Evolutionary conservation across 441 rosid genomes (phyloP).

Genomic region (Populus hybrid): DNA sequence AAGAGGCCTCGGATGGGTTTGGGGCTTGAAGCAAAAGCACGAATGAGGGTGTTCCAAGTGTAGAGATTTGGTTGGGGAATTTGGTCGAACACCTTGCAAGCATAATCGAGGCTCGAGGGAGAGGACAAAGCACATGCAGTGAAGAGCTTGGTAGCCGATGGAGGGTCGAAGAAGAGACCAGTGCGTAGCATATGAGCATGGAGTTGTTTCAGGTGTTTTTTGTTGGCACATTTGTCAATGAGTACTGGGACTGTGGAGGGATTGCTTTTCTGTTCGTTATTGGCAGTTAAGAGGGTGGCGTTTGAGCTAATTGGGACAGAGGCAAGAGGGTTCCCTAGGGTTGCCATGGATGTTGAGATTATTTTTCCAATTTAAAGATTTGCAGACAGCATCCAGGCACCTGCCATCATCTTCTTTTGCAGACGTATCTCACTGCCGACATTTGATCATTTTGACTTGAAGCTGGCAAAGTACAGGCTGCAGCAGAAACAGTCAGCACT

Average conservation of each 20-base stretch:
- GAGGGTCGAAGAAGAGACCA: constrained; percentile 39
- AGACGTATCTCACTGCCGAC: not conserved
- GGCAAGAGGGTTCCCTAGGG: constrained; percentile 25
- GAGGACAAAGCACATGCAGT: constrained; percentile 30
- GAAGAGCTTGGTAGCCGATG: constrained; percentile 57
- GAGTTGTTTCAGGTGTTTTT: constrained; percentile 47
- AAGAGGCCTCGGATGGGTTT: constrained; percentile 43
- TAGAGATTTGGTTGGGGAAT: constrained; percentile 66
- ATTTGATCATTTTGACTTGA: too few species aligned
- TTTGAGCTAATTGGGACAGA: constrained; percentile 42
- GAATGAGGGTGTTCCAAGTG: constrained; percentile 68
- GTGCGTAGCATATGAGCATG: constrained; percentile 66
- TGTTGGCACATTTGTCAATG: constrained; percentile 41
- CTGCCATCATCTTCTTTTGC: not conserved
- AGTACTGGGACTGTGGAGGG: constrained; percentile 25
- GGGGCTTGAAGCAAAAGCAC: constrained; percentile 52
- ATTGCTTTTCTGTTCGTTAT: constrained; percentile 21
- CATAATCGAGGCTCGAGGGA: constrained; percentile 57
- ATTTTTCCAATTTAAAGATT: not conserved
- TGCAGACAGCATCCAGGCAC: not conserved
- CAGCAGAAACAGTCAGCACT: not conserved
- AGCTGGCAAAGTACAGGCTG: not conserved
- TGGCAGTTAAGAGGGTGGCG: constrained; percentile 22
- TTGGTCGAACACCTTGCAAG: constrained; percentile 62
- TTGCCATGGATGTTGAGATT: constrained; percentile 19